phyloP scores from a whole-genome alignment of 257 asterid species.

The Anisodus acutangulus region DNA sequence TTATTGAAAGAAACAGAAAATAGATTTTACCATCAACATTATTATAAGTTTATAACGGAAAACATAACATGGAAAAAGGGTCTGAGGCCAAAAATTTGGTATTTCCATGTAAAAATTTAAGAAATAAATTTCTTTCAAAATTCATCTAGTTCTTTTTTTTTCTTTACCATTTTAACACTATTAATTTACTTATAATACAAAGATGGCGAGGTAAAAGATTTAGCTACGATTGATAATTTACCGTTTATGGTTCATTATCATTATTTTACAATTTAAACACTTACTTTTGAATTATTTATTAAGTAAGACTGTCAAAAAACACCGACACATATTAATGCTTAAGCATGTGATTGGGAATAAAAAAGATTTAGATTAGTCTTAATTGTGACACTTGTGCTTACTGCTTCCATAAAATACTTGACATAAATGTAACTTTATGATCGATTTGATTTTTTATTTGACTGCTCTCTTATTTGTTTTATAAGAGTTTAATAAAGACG shows the following conservation, averaged over 20 bases:
- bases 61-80: not conserved
- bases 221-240: not conserved
- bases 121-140: too few relatives aligned
- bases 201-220: not conserved
- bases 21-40: not conserved
- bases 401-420: not conserved
- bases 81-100: not conserved
- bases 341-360: slow-evolving; percentile 21
- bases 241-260: not conserved
- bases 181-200: too few relatives aligned
- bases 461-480: too few relatives aligned
- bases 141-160: too few relatives aligned
- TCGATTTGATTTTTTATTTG: not conserved
- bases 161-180: not conserved
- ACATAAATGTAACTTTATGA: not conserved
- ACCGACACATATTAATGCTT: not conserved
- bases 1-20: not conserved
- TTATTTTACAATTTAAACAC: not conserved
- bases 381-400: not conserved
- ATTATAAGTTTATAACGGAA: not conserved
- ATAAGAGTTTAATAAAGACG: too few relatives aligned
- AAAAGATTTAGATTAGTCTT: not conserved
- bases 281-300: not conserved
- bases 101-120: not conserved
- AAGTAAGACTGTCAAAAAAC: not conserved